Evolutionary conservation across 306 rosid genomes (phyloP), one percentile per base, ranked within the genome.

Genomic region (Hippophae gyantsensis): DNA sequence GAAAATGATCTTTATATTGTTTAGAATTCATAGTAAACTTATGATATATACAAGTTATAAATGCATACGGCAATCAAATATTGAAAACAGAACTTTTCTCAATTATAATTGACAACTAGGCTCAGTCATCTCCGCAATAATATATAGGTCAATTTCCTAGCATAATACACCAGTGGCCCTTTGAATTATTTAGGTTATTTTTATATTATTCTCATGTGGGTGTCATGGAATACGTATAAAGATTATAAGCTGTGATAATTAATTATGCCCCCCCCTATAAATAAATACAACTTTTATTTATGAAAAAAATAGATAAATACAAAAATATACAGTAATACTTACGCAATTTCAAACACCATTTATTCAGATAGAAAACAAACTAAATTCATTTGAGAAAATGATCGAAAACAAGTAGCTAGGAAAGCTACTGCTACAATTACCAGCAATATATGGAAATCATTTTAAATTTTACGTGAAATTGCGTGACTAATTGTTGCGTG

Each of bases 1-100:
- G 48, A 61, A 56, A 42, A 62, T 75, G 95, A 83, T 71, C 69
- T 71, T 58, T 82, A 82, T 89, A 61, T 64, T 53, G 42, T 7
- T 5, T 48, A 55, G 25, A 61, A 41, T 67, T 56, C 64, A 61
- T 59, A 64, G 69, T 46, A 18, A 18, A 18, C 11, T 61, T 58
- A 74, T 61, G 73, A 78, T 67, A 66, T 69, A 68, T 63, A 51
- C 14, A 72, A 70, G 38, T 62, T 67, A 70, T 12, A 77, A 72
- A 69, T 65, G 66, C 66, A 75, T 72, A 73, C 73, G 77, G 67
- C 76, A 75, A 64, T 60, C 69, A 62, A 42, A 59, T 62, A 57
- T 46, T 18, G 51, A 14, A 42, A 52, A 63, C 11, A 52, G 12
- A 63, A 43, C 13, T 52, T 57, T 11, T 60, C 49, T 76, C 48